These are phyloP conservation scores for Penicillium dipodomyicola DNA, from an alignment of 495 filamentous ascomycete species.

Conservation along the genomic window DNA sequence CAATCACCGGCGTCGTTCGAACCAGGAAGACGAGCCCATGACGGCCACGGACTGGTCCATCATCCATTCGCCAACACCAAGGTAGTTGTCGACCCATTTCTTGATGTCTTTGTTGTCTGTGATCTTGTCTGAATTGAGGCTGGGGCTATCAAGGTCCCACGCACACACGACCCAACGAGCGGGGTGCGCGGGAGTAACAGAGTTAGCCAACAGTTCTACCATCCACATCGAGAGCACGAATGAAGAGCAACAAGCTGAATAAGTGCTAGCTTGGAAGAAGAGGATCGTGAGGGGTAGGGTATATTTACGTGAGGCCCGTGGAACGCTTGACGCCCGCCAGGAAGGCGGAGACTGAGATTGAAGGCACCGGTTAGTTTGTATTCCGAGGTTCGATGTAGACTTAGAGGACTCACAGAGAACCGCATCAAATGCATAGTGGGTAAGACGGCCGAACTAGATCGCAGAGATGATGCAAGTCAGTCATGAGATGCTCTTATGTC, in stretches of 20 bases:
- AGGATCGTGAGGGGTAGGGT: conserved; percentile 14
- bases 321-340: conserved; percentile 95
- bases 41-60: conserved; percentile 96
- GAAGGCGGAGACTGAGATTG: conserved; percentile 76
- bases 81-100: conserved; percentile 91
- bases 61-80: conserved; percentile 93
- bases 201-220: conserved; percentile 30
- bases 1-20: conserved; percentile 78
- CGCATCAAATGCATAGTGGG: conserved; percentile 95
- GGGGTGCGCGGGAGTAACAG: conserved; percentile 34
- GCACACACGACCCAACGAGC: conserved; percentile 27
- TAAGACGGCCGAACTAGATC: conserved; percentile 81
- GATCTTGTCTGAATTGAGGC: conserved; percentile 82
- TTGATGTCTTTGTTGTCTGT: conserved; percentile 81
- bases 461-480: conserved; percentile 10
- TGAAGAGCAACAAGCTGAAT: not conserved
- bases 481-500: conserved; percentile 6
- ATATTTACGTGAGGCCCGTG: conserved; percentile 92
- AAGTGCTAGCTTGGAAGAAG: not conserved
- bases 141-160: conserved; percentile 59
- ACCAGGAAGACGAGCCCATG: conserved; percentile 80
- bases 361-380: conserved; percentile 23
- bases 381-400: not conserved
- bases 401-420: conserved; percentile 67
- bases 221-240: not conserved